These are phyloP conservation scores for Cytidiella melzeri DNA, from an alignment of 768 basidiomycete species.

Conservation along the genomic window DNA sequence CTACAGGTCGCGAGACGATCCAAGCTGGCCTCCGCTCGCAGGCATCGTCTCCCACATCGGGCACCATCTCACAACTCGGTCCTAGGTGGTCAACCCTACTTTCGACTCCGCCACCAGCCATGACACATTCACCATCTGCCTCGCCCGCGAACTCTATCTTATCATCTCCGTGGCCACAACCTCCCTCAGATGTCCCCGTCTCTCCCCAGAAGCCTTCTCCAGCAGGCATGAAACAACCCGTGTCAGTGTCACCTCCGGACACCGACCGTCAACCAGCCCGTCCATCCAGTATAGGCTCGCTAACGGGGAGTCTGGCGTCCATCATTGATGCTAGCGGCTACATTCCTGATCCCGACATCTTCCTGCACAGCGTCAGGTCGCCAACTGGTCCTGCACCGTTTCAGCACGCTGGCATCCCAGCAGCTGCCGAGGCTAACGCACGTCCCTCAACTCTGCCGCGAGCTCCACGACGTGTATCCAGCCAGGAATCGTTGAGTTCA, in stretches of 20 bases:
- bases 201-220: slow-evolving; percentile 14
- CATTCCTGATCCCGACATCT: slow-evolving; percentile 11
- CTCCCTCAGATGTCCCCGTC: slow-evolving; percentile 20
- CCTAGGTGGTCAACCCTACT: slow-evolving; percentile 1
- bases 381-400: slow-evolving; percentile 17
- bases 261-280: slow-evolving; percentile 6
- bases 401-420: slow-evolving; percentile 16
- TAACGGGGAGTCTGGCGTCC: slow-evolving; percentile 15
- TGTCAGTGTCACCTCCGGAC: not conserved
- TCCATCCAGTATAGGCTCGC: slow-evolving; percentile 10
- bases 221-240: not conserved
- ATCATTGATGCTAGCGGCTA: slow-evolving; percentile 18
- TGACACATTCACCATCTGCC: not conserved
- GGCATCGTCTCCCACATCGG: slow-evolving; percentile 1
- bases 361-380: slow-evolving; percentile 7
- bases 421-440: slow-evolving; percentile 1
- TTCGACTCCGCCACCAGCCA: slow-evolving; percentile 3
- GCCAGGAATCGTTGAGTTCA: slow-evolving; percentile 14
- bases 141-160: slow-evolving; percentile 17
- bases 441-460: not conserved
- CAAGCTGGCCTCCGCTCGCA: slow-evolving; percentile 13
- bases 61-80: not conserved
- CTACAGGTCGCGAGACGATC: slow-evolving; percentile 19
- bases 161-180: slow-evolving; percentile 21
- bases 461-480: not conserved